phyloP scores from a whole-genome alignment of 2,329 filamentous ascomycete species.

The Colletotrichum neosansevieriae region DNA sequence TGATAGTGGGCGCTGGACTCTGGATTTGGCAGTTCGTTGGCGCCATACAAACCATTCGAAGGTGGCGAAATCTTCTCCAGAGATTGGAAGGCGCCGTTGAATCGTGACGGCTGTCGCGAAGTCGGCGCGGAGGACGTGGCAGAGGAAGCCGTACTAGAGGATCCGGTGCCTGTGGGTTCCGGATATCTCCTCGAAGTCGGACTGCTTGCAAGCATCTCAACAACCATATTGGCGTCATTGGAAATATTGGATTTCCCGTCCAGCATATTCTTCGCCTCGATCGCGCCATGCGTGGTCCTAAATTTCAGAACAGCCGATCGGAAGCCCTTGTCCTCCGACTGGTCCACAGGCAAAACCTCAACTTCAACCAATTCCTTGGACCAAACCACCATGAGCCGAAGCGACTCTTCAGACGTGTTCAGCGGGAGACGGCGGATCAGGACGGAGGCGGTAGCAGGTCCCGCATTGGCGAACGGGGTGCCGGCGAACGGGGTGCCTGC shows the following conservation, averaged over 20 bases:
- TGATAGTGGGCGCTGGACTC: slow-evolving; percentile 68
- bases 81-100: slow-evolving; percentile 69
- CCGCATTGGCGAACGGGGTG: slow-evolving; percentile 52
- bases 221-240: slow-evolving; percentile 65
- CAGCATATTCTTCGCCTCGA: slow-evolving; percentile 68
- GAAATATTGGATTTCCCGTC: slow-evolving; percentile 66
- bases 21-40: slow-evolving; percentile 70
- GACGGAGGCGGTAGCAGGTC: slow-evolving; percentile 55
- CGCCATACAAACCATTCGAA: slow-evolving; percentile 63
- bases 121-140: slow-evolving; percentile 57
- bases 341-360: slow-evolving; percentile 63
- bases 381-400: slow-evolving; percentile 70
- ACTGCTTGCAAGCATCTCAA: slow-evolving; percentile 66
- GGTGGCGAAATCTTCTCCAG: slow-evolving; percentile 73
- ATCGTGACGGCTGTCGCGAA: slow-evolving; percentile 68
- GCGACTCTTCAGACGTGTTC: slow-evolving; percentile 65
- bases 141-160: slow-evolving; percentile 54
- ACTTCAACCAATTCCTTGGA: slow-evolving; percentile 66
- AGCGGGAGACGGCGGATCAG: slow-evolving; percentile 67
- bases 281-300: slow-evolving; percentile 63
- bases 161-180: slow-evolving; percentile 42
- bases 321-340: slow-evolving; percentile 63
- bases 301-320: slow-evolving; percentile 67
- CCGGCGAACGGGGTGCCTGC: slow-evolving; percentile 56
- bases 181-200: slow-evolving; percentile 48